Evolutionary conservation across 2,329 filamentous ascomycete genomes (phyloP).

Genomic region (Colletotrichum scovillei): DNA sequence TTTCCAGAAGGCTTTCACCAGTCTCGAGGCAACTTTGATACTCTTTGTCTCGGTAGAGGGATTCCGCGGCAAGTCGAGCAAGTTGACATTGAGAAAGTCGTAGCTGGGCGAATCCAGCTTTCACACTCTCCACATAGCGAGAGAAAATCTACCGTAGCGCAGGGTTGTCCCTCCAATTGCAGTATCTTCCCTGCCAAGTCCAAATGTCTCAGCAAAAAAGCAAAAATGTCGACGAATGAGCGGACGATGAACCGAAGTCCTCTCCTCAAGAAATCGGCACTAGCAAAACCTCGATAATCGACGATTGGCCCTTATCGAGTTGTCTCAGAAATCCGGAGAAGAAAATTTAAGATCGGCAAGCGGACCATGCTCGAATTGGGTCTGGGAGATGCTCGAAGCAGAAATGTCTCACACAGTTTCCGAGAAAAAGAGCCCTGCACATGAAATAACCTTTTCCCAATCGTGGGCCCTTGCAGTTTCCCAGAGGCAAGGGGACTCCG

Average conservation of each 20-base stretch:
- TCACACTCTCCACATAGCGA: neutral
- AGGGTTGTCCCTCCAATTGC: neutral
- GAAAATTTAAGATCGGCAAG: neutral
- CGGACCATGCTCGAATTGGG: neutral
- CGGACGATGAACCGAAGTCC: neutral
- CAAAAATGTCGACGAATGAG: neutral
- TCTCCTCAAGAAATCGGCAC: neutral
- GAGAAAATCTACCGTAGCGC: neutral
- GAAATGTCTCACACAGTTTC: neutral
- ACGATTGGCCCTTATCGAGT: neutral
- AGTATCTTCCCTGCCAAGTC: neutral
- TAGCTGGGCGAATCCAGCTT: too few relatives aligned
- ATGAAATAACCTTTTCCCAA: neutral
- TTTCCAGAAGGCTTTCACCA: too few relatives aligned
- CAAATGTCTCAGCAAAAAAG: neutral
- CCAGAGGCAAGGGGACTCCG: neutral
- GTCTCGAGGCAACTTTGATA: neutral
- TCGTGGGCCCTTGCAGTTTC: neutral
- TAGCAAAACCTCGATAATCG: neutral
- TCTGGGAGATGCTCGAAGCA: neutral
- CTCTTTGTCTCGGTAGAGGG: neutral
- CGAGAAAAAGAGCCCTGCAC: neutral
- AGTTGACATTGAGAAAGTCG: neutral
- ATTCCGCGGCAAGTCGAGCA: neutral
- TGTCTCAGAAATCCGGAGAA: neutral